Evolutionary conservation across 139 green algal genomes (phyloP).

Genomic region (Chlorella sp.): DNA sequence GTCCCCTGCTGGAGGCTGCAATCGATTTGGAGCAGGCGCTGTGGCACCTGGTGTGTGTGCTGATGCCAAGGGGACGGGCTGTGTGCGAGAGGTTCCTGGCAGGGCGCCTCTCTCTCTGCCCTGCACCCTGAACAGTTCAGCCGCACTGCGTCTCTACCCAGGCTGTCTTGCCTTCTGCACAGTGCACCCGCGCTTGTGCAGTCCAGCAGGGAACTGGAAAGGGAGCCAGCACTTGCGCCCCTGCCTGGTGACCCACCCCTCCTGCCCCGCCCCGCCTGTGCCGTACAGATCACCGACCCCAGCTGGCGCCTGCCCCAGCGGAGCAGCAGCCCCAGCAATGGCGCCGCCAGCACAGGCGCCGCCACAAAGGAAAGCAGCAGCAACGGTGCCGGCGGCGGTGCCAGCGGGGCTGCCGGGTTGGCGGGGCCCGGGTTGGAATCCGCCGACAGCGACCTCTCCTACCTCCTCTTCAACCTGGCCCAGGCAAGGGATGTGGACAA

Average conservation of each 20-base stretch:
- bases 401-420: background rate
- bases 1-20: conserved; percentile 71
- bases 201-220: too few species aligned
- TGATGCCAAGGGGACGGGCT: background rate
- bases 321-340: background rate
- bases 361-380: too few species aligned
- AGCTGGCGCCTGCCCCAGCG: background rate
- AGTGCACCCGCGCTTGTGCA: too few species aligned
- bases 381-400: background rate
- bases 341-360: background rate
- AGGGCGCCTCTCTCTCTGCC: too few species aligned
- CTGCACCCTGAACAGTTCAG: too few species aligned
- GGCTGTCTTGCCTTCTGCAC: too few species aligned
- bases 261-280: background rate
- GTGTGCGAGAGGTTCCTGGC: too few species aligned
- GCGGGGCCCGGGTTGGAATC: conserved; percentile 8
- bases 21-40: conserved; percentile 77
- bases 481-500: conserved; percentile 68
- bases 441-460: conserved; percentile 57
- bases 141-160: too few species aligned
- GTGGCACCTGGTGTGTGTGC: conserved; percentile 63
- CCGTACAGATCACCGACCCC: background rate
- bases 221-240: too few species aligned
- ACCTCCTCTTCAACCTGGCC: conserved; percentile 67
- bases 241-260: background rate